These are phyloP conservation scores for Kluyveromyces starmeri DNA, from an alignment of 805 yeast species.

Conservation along the genomic window DNA sequence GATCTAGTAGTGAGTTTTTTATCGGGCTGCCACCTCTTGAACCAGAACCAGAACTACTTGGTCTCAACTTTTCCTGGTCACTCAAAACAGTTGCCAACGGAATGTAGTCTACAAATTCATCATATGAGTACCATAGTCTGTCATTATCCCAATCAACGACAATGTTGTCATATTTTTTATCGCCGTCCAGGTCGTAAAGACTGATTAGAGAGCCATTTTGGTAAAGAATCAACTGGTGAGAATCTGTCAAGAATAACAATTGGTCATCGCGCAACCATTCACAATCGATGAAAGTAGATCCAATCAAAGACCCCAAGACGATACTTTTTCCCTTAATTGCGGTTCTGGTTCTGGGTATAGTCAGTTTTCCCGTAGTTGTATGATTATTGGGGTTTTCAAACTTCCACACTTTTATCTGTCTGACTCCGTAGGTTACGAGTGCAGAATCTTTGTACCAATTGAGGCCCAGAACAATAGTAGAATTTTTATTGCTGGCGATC, in stretches of 20 bases:
- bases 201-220: conserved; percentile 11
- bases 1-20: neutral
- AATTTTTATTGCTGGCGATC: conserved; percentile 51
- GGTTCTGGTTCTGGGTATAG: conserved; percentile 14
- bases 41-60: neutral
- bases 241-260: conserved; percentile 17
- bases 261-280: conserved; percentile 12
- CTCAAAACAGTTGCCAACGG: conserved; percentile 1
- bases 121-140: conserved; percentile 4
- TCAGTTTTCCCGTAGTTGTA: conserved; percentile 7
- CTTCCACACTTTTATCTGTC: conserved; percentile 58
- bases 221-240: conserved; percentile 20
- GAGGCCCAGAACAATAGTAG: conserved; percentile 46
- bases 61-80: conserved; percentile 3
- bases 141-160: neutral
- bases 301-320: conserved; percentile 40
- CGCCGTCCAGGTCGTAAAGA: conserved; percentile 1
- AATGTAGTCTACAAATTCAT: neutral
- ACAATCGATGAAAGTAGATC: conserved; percentile 41
- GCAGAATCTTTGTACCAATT: conserved; percentile 43
- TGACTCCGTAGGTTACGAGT: conserved; percentile 49
- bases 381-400: conserved; percentile 19
- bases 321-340: conserved; percentile 52
- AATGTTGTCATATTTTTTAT: conserved; percentile 6
- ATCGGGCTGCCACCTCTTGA: conserved; percentile 2